phyloP scores from a whole-genome alignment of 176 grass and related monocot genomes.

The Ensete glaucum region DNA sequence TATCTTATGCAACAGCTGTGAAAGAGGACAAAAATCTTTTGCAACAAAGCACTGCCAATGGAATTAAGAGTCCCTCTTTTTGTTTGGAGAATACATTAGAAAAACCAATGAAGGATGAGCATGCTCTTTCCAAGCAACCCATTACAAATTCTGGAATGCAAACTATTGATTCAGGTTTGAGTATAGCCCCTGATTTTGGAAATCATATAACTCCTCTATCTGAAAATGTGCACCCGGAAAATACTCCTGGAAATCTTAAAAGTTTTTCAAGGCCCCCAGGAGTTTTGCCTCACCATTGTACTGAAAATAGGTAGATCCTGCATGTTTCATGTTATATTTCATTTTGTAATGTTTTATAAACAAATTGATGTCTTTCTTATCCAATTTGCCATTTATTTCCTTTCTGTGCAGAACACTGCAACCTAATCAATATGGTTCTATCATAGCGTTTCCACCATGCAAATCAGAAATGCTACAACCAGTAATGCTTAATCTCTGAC shows the following conservation, averaged over 20 bases:
- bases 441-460: background rate
- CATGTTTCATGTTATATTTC: background rate
- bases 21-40: slow-evolving; percentile 1
- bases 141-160: background rate
- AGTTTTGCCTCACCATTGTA: background rate
- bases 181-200: background rate
- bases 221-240: slow-evolving; percentile 1
- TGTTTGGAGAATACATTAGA: background rate
- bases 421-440: background rate
- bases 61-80: background rate
- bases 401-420: background rate
- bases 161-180: background rate
- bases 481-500: background rate
- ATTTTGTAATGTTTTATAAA: background rate
- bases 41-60: background rate
- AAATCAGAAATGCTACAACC: background rate
- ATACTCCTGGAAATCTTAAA: background rate
- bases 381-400: background rate
- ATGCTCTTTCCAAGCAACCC: background rate
- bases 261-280: background rate
- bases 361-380: background rate
- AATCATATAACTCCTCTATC: background rate
- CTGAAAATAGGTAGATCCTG: background rate
- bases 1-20: background rate
- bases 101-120: slow-evolving; percentile 2